These are phyloP conservation scores for Allomyces macrogynus DNA, from an alignment of 192 early-diverging fungal species.

Conservation along the genomic window DNA sequence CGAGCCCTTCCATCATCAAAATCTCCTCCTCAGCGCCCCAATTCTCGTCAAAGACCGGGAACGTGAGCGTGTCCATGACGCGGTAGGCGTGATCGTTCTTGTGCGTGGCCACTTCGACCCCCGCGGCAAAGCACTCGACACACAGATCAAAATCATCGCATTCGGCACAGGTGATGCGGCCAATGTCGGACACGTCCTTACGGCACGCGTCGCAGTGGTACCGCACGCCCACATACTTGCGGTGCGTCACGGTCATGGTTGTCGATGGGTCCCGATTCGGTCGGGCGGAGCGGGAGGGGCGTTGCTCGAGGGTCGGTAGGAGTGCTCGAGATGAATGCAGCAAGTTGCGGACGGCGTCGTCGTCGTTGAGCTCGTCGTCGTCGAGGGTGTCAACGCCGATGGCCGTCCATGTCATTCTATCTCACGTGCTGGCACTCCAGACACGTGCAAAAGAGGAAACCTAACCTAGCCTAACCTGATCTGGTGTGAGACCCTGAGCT, in stretches of 20 bases:
- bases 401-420: too few relatives aligned
- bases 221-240: slow-evolving; percentile 1
- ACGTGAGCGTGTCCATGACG: slow-evolving; percentile 69
- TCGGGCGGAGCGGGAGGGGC: too few relatives aligned
- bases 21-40: slow-evolving; percentile 97
- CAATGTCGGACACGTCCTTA: slow-evolving; percentile 70
- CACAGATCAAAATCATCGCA: slow-evolving; percentile 86
- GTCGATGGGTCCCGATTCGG: too few relatives aligned
- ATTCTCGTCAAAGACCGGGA: slow-evolving; percentile 70
- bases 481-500: too few relatives aligned
- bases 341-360: too few relatives aligned
- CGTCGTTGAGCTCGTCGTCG: too few relatives aligned
- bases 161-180: slow-evolving; percentile 66
- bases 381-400: too few relatives aligned
- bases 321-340: too few relatives aligned
- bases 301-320: too few relatives aligned
- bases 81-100: slow-evolving; percentile 69
- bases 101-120: slow-evolving; percentile 60
- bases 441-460: too few relatives aligned
- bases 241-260: not conserved
- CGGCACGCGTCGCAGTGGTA: slow-evolving; percentile 68
- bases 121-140: slow-evolving; percentile 75
- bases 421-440: too few relatives aligned
- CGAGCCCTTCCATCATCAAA: slow-evolving; percentile 70
- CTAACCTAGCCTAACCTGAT: too few relatives aligned